Conservation (phyloP, 768 basidiomycete species). For the Phylloporus arenicola region DNA sequence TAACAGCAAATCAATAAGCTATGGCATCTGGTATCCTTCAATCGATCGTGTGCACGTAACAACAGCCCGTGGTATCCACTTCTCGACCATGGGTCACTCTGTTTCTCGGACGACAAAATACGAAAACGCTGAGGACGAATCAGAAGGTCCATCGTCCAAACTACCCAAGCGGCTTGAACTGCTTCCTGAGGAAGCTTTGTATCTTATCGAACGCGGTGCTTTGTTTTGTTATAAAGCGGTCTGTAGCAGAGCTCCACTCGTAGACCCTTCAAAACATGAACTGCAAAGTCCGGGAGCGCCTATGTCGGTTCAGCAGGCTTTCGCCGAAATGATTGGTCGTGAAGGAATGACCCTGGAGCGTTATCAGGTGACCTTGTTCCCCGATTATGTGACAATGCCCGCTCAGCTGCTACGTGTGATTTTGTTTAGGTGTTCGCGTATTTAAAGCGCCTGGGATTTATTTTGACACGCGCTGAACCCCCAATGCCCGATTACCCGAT, state of each 20-base stretch:
- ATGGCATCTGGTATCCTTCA: slow-evolving; percentile 73
- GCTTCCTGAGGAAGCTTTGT: slow-evolving; percentile 92
- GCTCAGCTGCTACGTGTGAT: slow-evolving; percentile 1
- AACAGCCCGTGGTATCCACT: slow-evolving; percentile 76
- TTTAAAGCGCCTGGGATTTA: slow-evolving; percentile 87
- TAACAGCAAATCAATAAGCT: slow-evolving; percentile 68
- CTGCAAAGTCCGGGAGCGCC: slow-evolving; percentile 54
- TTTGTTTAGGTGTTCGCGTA: slow-evolving; percentile 80
- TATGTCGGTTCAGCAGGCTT: slow-evolving; percentile 91
- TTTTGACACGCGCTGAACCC: slow-evolving; percentile 69
- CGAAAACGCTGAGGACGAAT: slow-evolving; percentile 24
- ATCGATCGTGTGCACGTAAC: slow-evolving; percentile 63
- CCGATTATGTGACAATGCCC: slow-evolving; percentile 4
- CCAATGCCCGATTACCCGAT: slow-evolving; percentile 50
- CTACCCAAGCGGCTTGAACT: slow-evolving; percentile 69
- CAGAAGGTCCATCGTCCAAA: slow-evolving; percentile 28
- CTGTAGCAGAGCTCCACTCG: slow-evolving; percentile 21
- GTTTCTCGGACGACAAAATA: slow-evolving; percentile 42
- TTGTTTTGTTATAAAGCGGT: slow-evolving; percentile 75
- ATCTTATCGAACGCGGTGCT: slow-evolving; percentile 86
- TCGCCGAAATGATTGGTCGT: slow-evolving; percentile 74
- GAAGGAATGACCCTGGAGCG: slow-evolving; percentile 76
- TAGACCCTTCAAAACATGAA: slow-evolving; percentile 18
- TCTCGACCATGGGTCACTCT: slow-evolving; percentile 77
- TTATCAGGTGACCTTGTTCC: slow-evolving; percentile 60